Conservation (phyloP, 164 flowering plant species). For the Tetracentron sinense region DNA sequence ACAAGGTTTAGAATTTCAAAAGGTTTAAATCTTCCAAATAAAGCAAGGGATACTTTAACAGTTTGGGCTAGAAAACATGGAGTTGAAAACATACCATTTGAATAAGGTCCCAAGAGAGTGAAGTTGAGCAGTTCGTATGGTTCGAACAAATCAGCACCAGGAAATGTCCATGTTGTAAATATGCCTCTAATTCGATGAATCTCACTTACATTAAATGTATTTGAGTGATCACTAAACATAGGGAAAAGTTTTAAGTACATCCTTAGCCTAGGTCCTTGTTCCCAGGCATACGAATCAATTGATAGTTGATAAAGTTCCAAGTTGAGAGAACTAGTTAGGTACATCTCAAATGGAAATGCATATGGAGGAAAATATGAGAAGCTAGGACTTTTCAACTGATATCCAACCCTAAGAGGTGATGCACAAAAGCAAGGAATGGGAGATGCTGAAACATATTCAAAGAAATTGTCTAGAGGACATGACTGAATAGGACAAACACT, state of each 20-base stretch:
- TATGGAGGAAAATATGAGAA: slow-evolving; percentile 58
- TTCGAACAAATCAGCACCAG: slow-evolving; percentile 48
- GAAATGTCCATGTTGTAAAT: slow-evolving; percentile 50
- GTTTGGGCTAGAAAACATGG: not conserved
- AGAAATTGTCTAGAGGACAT: slow-evolving; percentile 46
- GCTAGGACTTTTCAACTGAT: slow-evolving; percentile 69
- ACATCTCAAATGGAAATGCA: slow-evolving; percentile 27
- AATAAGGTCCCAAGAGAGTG: slow-evolving; percentile 60
- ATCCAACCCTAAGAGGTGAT: slow-evolving; percentile 53
- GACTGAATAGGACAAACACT: slow-evolving; percentile 31
- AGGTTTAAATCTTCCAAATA: not conserved
- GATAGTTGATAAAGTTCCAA: slow-evolving; percentile 42
- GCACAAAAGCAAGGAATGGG: slow-evolving; percentile 58
- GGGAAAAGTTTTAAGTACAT: slow-evolving; percentile 70
- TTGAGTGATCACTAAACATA: slow-evolving; percentile 12
- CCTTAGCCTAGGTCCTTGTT: slow-evolving; percentile 63
- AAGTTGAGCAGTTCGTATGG: slow-evolving; percentile 85
- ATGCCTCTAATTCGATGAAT: slow-evolving; percentile 37
- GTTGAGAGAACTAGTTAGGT: slow-evolving; percentile 35
- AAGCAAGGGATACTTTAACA: not conserved
- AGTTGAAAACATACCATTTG: slow-evolving; percentile 32
- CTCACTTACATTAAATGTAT: slow-evolving; percentile 50
- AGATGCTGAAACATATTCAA: slow-evolving; percentile 47
- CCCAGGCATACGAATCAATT: slow-evolving; percentile 51
- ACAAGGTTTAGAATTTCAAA: not conserved